Base-by-base conservation (phyloP, 202 grass and related monocot genomes). In the Sporobolus alterniflorus region DNA sequence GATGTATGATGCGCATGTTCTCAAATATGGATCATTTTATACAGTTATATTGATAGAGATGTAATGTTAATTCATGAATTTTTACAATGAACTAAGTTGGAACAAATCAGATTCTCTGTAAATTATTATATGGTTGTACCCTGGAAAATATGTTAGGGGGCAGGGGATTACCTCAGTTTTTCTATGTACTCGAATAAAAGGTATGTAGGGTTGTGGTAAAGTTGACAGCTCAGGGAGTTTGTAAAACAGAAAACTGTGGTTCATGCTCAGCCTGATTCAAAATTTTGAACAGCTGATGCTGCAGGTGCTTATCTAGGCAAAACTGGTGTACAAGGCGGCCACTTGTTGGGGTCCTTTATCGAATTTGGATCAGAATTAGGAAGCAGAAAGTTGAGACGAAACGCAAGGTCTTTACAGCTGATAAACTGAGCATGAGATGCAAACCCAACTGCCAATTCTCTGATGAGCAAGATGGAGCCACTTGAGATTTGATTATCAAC, bases 121-220 rank as follows among this genome's bases (percentile, higher is more conserved):
- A n/a, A n/a, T n/a, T n/a, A n/a, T 12, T 28, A 20, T 70, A 21
- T 8, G 26, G 2, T 18, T 68, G n/a, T 36, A 29, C 25, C 54
- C 24, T 29, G 7, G 5, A 14, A 71, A 34, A 76, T 29, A 31
- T 64, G 24, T 43, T 20, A 16, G 63, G 82, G 36, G 41, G 44
- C 5, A 57, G 62, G 83, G 82, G 14, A 17, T 39, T 75, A 57
- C 61, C 49, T 39, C 82, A 22, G 51, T 82, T 71, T 26, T 55
- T 26, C 90, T 78, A 78, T 78, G 84, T 89, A n/a, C n/a, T n/a
- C n/a, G n/a, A n/a, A n/a, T n/a, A n/a, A n/a, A n/a, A n/a, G n/a
- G n/a, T n/a, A n/a, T n/a, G n/a, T n/a, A n/a, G n/a, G n/a, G n/a
- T n/a, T n/a, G n/a, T n/a, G n/a, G n/a, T n/a, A n/a, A n/a, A n/a